Evolutionary conservation across 1,284 basidiomycete genomes (phyloP), one percentile per base, ranked within the genome.

Genomic region (Megacollybia platyphylla): DNA sequence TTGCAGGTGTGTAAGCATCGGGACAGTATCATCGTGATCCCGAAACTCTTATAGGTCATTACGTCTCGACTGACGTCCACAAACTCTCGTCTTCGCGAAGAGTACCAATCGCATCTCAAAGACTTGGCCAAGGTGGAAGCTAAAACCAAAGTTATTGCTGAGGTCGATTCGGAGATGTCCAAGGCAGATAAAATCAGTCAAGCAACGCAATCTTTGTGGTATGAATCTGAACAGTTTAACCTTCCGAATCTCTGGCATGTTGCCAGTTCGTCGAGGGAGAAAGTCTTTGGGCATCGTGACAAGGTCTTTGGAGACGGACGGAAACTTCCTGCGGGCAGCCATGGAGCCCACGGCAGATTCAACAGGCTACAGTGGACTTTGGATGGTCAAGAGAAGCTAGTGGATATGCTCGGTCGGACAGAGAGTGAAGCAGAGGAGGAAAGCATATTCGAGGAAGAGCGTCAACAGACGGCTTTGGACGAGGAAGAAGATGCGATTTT

Each of bases 341-440:
- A 68, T 39, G 71, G 72, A 15, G 71, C 72, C 1, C 70, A 76
- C 51, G 76, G 74, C 32, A 57, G 59, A 43, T 80, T 74, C 54
- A 76, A 76, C 51, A 63, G 76, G 5, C 57, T 81, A 46, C 81
- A 87, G 55, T 76, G 77, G 75, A 76, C 71, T 45, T 57, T 84
- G 31, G 78, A 79, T 51, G 81, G 80, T 5, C 51, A 55, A 30
- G 68, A 72, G 54, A 60, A 72, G 37, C 55, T 77, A 1, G 82
- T 87, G 39, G 83, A 87, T 56, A 57, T 62, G 30, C 54, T 73
- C 35, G 83, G 84, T 9, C 62, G 82, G 38, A 86, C 80, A 44
- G 81, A 83, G 61, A 76, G 72, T 47, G 83, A 87, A 57, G 82
- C 67, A 17, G 79, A 79, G 51, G 83, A 86, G 49, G 84, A 87